Conservation (phyloP, 306 rosid species). For the Fagus sylvatica region DNA sequence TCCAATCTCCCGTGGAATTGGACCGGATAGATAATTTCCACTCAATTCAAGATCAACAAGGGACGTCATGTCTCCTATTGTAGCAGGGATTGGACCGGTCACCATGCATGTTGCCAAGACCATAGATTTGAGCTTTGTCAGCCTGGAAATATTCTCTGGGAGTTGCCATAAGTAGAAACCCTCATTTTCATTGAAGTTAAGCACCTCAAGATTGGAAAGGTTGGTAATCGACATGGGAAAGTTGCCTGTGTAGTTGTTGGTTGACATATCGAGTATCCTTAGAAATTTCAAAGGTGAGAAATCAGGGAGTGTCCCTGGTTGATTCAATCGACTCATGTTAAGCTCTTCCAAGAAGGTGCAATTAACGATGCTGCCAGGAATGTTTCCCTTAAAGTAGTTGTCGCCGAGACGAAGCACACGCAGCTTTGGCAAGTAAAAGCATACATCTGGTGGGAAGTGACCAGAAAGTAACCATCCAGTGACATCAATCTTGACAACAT, state of each 20-base stretch:
- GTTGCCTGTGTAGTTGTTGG: slow-evolving; percentile 61
- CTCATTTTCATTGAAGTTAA: slow-evolving; percentile 75
- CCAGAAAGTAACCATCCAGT: slow-evolving; percentile 61
- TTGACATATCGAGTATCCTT: slow-evolving; percentile 65
- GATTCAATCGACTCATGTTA: slow-evolving; percentile 46
- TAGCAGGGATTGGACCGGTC: slow-evolving; percentile 64
- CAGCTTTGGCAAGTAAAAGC: slow-evolving; percentile 68
- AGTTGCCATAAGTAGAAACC: slow-evolving; percentile 60
- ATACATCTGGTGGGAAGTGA: slow-evolving; percentile 54
- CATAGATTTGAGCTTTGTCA: slow-evolving; percentile 54
- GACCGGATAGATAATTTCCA: slow-evolving; percentile 68
- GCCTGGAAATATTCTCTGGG: slow-evolving; percentile 45
- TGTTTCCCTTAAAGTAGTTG: slow-evolving; percentile 45
- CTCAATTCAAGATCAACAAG: slow-evolving; percentile 79
- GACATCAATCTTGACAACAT: slow-evolving; percentile 51
- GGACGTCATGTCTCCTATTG: slow-evolving; percentile 74
- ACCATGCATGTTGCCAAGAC: slow-evolving; percentile 69
- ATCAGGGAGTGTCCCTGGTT: slow-evolving; percentile 60
- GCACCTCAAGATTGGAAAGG: slow-evolving; percentile 58
- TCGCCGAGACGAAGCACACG: slow-evolving; percentile 50
- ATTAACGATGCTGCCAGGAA: slow-evolving; percentile 49
- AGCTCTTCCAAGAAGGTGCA: slow-evolving; percentile 68
- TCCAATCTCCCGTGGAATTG: slow-evolving; percentile 70
- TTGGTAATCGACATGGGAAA: slow-evolving; percentile 80
- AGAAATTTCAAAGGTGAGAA: slow-evolving; percentile 63